phyloP scores from a whole-genome alignment of 139 green algal genomes.

The Dunaliella primolecta region DNA sequence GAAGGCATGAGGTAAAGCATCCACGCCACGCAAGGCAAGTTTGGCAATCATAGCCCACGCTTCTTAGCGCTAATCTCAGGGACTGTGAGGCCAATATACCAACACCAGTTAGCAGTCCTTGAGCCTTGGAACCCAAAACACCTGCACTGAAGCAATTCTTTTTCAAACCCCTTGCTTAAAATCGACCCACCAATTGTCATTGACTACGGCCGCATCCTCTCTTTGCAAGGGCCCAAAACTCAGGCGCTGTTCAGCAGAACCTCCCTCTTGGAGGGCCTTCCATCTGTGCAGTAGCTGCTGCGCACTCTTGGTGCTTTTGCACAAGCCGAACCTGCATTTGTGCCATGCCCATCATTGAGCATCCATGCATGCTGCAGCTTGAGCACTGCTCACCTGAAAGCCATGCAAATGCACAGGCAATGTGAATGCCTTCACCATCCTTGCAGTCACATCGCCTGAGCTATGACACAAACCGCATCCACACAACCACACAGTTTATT shows the following conservation, averaged over 20 bases:
- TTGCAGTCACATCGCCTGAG: not conserved
- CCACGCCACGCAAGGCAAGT: not conserved
- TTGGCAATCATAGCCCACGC: not conserved
- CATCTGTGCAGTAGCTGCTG: not conserved
- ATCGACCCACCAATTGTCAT: not conserved
- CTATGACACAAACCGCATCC: not conserved
- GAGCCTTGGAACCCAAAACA: too few relatives aligned
- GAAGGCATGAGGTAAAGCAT: not conserved
- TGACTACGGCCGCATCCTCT: not conserved
- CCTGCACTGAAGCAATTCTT: not conserved
- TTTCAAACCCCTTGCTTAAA: not conserved
- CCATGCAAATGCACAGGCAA: not conserved
- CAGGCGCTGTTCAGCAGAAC: not conserved
- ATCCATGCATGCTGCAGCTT: not conserved
- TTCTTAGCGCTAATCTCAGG: not conserved
- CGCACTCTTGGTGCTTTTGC: not conserved
- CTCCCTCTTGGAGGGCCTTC: not conserved
- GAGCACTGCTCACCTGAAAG: not conserved
- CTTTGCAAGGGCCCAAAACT: not conserved
- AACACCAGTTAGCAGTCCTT: too few relatives aligned
- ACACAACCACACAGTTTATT: not conserved
- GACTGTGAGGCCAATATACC: too few relatives aligned
- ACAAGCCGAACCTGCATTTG: not conserved
- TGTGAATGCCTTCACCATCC: not conserved
- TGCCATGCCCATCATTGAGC: not conserved